Evolutionary conservation across 805 yeast species (phyloP), one percentile per base, ranked within the genome.

Genomic region (Metschnikowia cubensis): DNA sequence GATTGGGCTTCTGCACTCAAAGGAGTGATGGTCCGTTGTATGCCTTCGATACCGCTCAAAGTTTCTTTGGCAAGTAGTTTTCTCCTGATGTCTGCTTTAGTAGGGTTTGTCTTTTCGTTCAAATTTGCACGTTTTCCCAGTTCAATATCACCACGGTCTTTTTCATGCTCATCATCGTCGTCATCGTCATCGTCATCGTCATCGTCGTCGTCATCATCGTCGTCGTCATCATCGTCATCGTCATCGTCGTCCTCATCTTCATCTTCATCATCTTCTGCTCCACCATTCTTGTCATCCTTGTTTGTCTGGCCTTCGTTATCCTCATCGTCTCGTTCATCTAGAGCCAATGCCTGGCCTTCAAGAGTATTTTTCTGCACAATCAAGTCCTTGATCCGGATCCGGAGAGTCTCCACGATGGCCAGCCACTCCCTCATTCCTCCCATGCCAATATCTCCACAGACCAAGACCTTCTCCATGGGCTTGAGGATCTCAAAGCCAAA

Each of bases 361-460:
- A 45, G 34, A 2, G 50, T 49, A 14, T 38, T 48, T 36, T 61
- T 54, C 46, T 66, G 71, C 3, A 61, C 63, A 44, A 65, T 63
- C 35, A 72, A 54, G 3, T 56, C 49, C 40, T 53, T 59, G 42
- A 73, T 67, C 47, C 67, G 64, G 39, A 72, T 64, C 47, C 76
- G 62, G 46, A 74, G 57, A 15, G 70, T 71, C 50, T 74, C 77
- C 21, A 74, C 79, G 22, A 73, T 60, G 33, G 74, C 79, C 52
- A 58, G 63, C 79, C 79, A 74, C 60, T 74, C 79, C 46, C 77
- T 59, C 79, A 74, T 74, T 6, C 79, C 79, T 4, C 79, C 79
- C 77, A 74, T 73, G 1, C 79, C 79, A 42, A 74, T 74, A 54
- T 74, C 79, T 5, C 79, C 79, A 61, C 79, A 74, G 6, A 74